Conservation (phyloP, 805 yeast species). For the Cyberlindnera samutprakarnensis region DNA sequence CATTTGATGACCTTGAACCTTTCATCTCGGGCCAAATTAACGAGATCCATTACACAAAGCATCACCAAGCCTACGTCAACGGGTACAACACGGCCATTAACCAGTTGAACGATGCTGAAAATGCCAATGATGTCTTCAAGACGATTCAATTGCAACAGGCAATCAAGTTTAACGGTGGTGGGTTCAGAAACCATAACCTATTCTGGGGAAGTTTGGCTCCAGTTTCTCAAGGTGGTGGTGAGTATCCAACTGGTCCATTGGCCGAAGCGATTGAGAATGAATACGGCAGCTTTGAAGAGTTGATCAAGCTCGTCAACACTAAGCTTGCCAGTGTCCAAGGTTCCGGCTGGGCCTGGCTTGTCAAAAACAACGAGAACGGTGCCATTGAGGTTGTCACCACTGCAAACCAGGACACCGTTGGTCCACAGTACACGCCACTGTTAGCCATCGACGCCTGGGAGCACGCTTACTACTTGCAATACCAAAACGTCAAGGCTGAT, state of each 20-base stretch:
- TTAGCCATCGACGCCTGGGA: constrained; percentile 96
- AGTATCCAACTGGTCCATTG: constrained; percentile 46
- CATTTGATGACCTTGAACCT: constrained; percentile 82
- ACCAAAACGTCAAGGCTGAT: constrained; percentile 85
- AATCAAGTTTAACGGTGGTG: constrained; percentile 91
- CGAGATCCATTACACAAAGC: constrained; percentile 82
- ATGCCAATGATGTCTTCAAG: constrained; percentile 49
- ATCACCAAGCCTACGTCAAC: constrained; percentile 86
- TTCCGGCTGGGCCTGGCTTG: constrained; percentile 93
- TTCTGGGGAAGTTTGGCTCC: constrained; percentile 91
- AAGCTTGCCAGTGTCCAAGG: constrained; percentile 87
- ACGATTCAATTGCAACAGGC: constrained; percentile 60
- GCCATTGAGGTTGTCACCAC: constrained; percentile 75
- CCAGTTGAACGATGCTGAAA: constrained; percentile 59
- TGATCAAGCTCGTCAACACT: constrained; percentile 55
- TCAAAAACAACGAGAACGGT: constrained; percentile 69
- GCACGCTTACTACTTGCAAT: constrained; percentile 91
- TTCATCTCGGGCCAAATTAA: constrained; percentile 80
- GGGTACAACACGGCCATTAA: constrained; percentile 77
- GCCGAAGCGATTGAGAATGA: constrained; percentile 51
- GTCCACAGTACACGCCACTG: constrained; percentile 55
- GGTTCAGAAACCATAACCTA: constrained; percentile 75
- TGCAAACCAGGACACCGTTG: constrained; percentile 83
- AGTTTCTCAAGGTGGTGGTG: constrained; percentile 68
- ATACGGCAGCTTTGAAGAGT: constrained; percentile 66